Evolutionary conservation across 1,284 basidiomycete species (phyloP).

Genomic region (Ustilago loliicola): DNA sequence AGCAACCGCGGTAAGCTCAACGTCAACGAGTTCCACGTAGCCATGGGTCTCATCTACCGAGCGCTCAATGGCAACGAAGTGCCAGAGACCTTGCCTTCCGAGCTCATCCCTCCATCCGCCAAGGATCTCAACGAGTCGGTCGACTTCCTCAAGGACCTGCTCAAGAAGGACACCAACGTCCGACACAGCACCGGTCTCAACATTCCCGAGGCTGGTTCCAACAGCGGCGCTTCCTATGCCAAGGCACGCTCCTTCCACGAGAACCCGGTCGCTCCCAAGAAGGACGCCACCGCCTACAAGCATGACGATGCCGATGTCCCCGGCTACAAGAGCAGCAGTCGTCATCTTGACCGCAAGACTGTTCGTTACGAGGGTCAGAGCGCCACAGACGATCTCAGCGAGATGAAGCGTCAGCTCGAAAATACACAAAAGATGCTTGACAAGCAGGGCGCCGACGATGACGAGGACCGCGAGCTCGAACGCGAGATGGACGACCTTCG

Average conservation of each 20-base stretch:
- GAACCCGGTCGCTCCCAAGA: conserved; percentile 74
- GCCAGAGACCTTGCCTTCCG: conserved; percentile 86
- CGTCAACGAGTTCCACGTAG: conserved; percentile 95
- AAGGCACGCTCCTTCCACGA: conserved; percentile 79
- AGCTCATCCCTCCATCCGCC: conserved; percentile 92
- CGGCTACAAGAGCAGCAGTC: conserved; percentile 84
- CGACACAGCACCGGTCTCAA: conserved; percentile 72
- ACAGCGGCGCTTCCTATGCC: conserved; percentile 71
- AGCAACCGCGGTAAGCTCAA: conserved; percentile 74
- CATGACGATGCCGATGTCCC: conserved; percentile 77
- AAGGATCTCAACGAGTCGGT: conserved; percentile 91
- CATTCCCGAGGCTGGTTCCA: conserved; percentile 68
- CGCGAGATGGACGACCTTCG: conserved; percentile 89
- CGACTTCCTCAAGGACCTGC: conserved; percentile 88
- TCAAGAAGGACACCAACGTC: conserved; percentile 80
- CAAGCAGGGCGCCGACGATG: conserved; percentile 82
- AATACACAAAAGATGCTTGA: conserved; percentile 88
- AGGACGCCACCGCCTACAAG: conserved; percentile 95
- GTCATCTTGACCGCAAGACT: conserved; percentile 88
- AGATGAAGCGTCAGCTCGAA: conserved; percentile 87
- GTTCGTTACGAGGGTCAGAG: conserved; percentile 82
- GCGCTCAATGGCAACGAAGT: conserved; percentile 85
- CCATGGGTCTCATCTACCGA: conserved; percentile 97
- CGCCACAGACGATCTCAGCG: conserved; percentile 78
- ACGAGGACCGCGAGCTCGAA: conserved; percentile 78